These are phyloP conservation scores for Blastocystis sp. DNA, from an alignment of 352 stramenopile genomes.

Conservation along the genomic window DNA sequence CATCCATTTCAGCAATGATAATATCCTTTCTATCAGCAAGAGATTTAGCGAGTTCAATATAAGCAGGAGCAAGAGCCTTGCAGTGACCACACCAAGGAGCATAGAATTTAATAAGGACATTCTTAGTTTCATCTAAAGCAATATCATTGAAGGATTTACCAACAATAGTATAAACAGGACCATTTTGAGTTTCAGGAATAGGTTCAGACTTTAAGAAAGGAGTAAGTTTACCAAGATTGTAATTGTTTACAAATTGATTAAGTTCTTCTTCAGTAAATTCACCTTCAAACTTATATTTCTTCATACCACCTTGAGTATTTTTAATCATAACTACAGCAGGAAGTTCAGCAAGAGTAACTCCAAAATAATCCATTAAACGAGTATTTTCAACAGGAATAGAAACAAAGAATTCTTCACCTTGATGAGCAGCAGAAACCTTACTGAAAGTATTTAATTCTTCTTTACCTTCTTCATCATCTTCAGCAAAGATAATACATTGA, in stretches of 20 bases:
- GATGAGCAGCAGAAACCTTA: slow-evolving; percentile 55
- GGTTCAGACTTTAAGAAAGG: slow-evolving; percentile 72
- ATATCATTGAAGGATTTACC: slow-evolving; percentile 69
- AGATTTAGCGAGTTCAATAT: slow-evolving; percentile 46
- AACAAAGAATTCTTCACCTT: slow-evolving; percentile 67
- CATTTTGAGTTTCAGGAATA: slow-evolving; percentile 38
- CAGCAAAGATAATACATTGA: slow-evolving; percentile 63
- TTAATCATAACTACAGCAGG: slow-evolving; percentile 64
- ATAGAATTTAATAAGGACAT: slow-evolving; percentile 72
- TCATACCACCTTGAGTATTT: slow-evolving; percentile 64
- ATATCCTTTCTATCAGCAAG: slow-evolving; percentile 67
- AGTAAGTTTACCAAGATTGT: slow-evolving; percentile 60
- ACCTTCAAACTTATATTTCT: slow-evolving; percentile 62
- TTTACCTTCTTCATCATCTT: slow-evolving; percentile 50
- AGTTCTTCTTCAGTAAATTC: slow-evolving; percentile 58
- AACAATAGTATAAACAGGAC: slow-evolving; percentile 53
- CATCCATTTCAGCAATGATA: slow-evolving; percentile 79
- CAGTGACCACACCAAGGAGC: slow-evolving; percentile 67
- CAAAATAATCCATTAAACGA: slow-evolving; percentile 75
- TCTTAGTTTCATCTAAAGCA: slow-evolving; percentile 62
- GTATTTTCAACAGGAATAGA: slow-evolving; percentile 61
- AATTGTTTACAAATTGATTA: slow-evolving; percentile 54
- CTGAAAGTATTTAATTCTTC: slow-evolving; percentile 51
- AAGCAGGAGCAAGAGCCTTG: slow-evolving; percentile 64
- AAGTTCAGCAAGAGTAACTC: slow-evolving; percentile 59